Conservation (phyloP, 352 stramenopile genomes). For the Pythium utonaiense region DNA sequence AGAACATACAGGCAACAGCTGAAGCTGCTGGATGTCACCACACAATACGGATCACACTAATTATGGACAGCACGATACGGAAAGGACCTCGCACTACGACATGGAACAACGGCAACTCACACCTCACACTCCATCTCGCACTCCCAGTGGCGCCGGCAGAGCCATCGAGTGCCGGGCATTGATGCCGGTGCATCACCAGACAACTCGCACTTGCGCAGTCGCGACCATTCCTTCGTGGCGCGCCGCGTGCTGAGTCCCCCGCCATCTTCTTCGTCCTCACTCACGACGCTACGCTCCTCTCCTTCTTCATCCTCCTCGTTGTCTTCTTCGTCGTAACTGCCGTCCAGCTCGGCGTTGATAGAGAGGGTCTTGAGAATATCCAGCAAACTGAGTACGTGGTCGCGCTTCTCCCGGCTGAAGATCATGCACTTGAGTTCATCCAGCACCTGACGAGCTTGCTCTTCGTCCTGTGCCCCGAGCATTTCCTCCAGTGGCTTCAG, state of each 20-base stretch:
- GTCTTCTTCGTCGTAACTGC: conserved; percentile 8
- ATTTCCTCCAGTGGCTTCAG: conserved; percentile 52
- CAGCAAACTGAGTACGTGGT: conserved; percentile 55
- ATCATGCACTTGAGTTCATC: conserved; percentile 48
- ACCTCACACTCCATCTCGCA: conserved; percentile 26
- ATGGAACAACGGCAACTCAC: not conserved
- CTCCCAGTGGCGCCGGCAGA: conserved; percentile 35
- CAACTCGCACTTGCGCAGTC: conserved; percentile 39
- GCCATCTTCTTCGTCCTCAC: conserved; percentile 19
- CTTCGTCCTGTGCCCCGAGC: conserved; percentile 31
- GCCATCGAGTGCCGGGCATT: conserved; percentile 35
- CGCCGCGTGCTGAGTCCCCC: conserved; percentile 3
- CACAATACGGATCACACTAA: not conserved
- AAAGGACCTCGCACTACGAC: not conserved
- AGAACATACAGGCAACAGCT: not conserved
- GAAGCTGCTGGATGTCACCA: not conserved
- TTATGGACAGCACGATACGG: conserved; percentile 1
- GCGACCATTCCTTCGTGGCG: conserved; percentile 27
- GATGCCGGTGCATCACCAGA: conserved; percentile 12
- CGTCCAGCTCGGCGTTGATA: conserved; percentile 19
- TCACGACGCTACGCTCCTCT: conserved; percentile 1
- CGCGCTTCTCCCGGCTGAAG: conserved; percentile 60
- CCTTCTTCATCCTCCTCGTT: not conserved
- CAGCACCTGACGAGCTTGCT: conserved; percentile 40
- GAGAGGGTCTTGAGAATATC: conserved; percentile 30